Evolutionary conservation across 2,329 filamentous ascomycete species (phyloP), one percentile per base, ranked within the genome.

Genomic region (Exophiala xenobiotica): DNA sequence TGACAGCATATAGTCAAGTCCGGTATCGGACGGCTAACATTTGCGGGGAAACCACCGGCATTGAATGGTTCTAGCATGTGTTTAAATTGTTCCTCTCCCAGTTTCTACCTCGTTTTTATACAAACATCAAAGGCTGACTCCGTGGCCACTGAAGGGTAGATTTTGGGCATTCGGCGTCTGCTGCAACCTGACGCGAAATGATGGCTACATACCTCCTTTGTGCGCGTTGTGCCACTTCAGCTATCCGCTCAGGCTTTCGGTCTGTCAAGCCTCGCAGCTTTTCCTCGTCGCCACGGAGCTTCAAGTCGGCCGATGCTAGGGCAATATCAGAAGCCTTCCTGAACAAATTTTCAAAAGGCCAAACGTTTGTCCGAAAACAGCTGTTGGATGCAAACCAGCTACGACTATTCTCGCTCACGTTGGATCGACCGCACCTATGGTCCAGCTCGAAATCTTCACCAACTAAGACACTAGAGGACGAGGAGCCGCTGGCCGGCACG

Each of bases 351-450:
- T 69, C 73, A 49, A 69, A 69, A 4, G 64, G 68, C 4, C 69
- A 72, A 1, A 70, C 73, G 0, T 69, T 71, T 57, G 66, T 65
- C 3, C 73, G 73, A 38, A 68, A 66, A 3, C 82, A 86, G 61
- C 50, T 74, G 3, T 69, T 86, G 5, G 83, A 86, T 62, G 74
- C 71, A 9, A 85, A 85, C 57, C 83, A 86, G 62, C 69, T 86
- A 0, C 81, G 83, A 52, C 81, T 81, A 38, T 73, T 87, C 7
- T 74, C 76, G 1, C 67, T 84, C 5, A 83, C 82, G 0, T 75
- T 87, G 3, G 72, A 74, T 18, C 77, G 80, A 1, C 68, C 70
- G 1, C 59, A 64, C 4, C 65, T 82, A 4, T 70, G 70, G 57
- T 66, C 70, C 1, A 57, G 56, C 41, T 69, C 67, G 1, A 59